Evolutionary conservation across 768 basidiomycete genomes (phyloP).

Genomic region (Mycena indigotica): DNA sequence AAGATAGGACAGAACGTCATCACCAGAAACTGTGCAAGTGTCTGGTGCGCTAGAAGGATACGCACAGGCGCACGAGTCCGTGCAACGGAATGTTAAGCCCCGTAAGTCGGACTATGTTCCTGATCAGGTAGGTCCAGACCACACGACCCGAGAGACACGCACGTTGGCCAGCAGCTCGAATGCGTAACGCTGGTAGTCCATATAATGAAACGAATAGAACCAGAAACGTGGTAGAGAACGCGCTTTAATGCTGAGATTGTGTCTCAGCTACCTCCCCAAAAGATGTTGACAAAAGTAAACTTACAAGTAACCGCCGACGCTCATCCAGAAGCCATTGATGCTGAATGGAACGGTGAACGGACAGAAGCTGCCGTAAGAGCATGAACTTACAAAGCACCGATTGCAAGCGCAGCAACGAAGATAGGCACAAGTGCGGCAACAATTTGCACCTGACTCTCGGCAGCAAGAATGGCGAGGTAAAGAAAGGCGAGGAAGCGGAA

Average conservation of each 20-base stretch:
- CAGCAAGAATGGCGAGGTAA: slow-evolving; percentile 54
- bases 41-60: slow-evolving; percentile 50
- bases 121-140: slow-evolving; percentile 25
- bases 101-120: slow-evolving; percentile 47
- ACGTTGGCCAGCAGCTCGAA: slow-evolving; percentile 43
- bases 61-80: slow-evolving; percentile 46
- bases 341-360: slow-evolving; percentile 18
- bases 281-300: slow-evolving; percentile 17
- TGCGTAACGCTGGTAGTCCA: slow-evolving; percentile 54
- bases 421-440: slow-evolving; percentile 55
- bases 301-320: slow-evolving; percentile 50
- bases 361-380: not conserved
- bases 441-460: slow-evolving; percentile 54
- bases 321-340: slow-evolving; percentile 62
- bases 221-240: slow-evolving; percentile 58
- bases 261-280: not conserved
- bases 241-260: slow-evolving; percentile 49
- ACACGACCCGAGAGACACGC: slow-evolving; percentile 12
- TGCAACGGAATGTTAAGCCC: slow-evolving; percentile 48
- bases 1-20: slow-evolving; percentile 52
- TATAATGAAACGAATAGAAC: slow-evolving; percentile 58
- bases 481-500: slow-evolving; percentile 59
- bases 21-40: slow-evolving; percentile 50
- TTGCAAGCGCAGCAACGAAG: slow-evolving; percentile 61
- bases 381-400: slow-evolving; percentile 44